Conservation (phyloP, 192 early-diverging fungal species). For the Chytriomyces hyalinus region DNA sequence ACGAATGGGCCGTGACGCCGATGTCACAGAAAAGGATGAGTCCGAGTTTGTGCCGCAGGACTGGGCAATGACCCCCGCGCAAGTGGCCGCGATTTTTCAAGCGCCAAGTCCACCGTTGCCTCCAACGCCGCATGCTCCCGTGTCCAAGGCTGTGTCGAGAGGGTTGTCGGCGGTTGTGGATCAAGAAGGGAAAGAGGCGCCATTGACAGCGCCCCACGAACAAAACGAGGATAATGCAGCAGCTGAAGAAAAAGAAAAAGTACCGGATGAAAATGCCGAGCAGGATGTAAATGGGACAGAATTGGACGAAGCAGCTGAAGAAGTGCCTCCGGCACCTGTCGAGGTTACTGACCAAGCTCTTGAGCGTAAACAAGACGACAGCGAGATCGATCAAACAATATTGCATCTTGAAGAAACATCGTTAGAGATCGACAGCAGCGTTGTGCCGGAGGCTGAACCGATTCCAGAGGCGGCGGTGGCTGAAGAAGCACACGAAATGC, state of each 20-base stretch:
- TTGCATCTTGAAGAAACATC: no score
- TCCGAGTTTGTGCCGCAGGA: background rate
- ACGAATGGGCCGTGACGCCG: background rate
- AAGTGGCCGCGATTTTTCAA: background rate
- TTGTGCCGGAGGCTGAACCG: background rate
- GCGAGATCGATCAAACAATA: no score
- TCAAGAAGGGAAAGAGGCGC: background rate
- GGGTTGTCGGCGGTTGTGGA: background rate
- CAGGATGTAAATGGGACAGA: no score
- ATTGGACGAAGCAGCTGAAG: no score
- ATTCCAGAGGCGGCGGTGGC: background rate
- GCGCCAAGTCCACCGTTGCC: slow-evolving; percentile 6
- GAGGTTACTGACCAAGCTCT: no score
- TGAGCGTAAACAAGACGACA: no score
- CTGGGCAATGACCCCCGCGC: no score
- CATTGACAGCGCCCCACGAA: background rate
- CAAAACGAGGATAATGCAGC: background rate
- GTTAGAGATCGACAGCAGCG: no score
- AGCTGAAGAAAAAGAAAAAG: background rate
- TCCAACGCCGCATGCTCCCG: background rate
- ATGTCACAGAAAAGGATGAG: background rate
- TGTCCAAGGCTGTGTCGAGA: background rate
- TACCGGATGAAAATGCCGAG: no score
- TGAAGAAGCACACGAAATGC: background rate
- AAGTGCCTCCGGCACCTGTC: no score